Percentiles rank a stretch among this genome's conserved stretches.
Conservation (phyloP, 2,329 filamentous ascomycete genomes). For the Neofusicoccum kwambonambiense region DNA sequence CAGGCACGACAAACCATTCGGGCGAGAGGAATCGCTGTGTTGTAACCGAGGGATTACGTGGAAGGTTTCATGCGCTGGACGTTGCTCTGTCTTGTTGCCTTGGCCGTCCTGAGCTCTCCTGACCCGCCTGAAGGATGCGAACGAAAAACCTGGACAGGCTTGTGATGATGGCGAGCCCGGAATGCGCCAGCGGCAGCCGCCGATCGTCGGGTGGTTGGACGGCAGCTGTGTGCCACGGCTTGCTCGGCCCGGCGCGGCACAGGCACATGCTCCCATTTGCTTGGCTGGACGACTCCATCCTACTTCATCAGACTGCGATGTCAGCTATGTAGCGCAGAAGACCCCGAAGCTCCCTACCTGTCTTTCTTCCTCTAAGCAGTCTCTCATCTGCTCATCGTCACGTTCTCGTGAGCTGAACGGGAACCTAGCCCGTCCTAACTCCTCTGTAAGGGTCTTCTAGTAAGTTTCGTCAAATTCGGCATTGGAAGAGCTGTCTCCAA, state of each 20-base stretch:
- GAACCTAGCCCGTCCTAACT: too few species aligned
- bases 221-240: background rate
- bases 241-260: background rate
- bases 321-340: too few species aligned
- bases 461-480: too few species aligned
- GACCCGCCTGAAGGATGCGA: background rate
- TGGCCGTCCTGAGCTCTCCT: background rate
- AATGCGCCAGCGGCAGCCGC: background rate
- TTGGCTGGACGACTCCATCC: too few species aligned
- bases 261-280: background rate
- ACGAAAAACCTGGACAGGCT: background rate
- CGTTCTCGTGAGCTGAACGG: too few species aligned
- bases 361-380: too few species aligned
- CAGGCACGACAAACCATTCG: background rate
- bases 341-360: too few species aligned
- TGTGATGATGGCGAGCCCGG: background rate
- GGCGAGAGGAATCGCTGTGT: background rate
- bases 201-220: background rate
- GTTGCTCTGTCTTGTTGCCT: background rate
- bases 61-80: background rate
- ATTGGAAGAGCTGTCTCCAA: too few species aligned
- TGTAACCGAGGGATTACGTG: constrained; percentile 4
- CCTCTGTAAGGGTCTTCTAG: too few species aligned
- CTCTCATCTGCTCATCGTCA: too few species aligned
- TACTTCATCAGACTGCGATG: too few species aligned